Conservation (phyloP, 225 moss, liverwort and hornwort species). For the Bryum argenteum region DNA sequence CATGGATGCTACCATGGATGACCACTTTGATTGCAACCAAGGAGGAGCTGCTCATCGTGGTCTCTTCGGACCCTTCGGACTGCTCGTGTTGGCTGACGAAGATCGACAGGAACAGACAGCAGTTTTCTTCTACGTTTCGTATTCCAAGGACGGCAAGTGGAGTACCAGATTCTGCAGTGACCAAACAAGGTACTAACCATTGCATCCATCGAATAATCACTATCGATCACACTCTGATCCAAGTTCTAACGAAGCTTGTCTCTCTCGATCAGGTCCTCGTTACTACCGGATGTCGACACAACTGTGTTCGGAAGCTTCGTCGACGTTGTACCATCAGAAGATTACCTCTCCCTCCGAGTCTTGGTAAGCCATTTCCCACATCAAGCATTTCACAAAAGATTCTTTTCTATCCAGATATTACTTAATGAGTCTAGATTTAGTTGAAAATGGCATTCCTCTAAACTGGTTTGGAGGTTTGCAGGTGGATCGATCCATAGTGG, state of each 20-base stretch:
- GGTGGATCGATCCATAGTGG: conserved; percentile 82
- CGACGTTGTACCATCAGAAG: conserved; percentile 56
- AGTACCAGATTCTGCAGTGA: conserved; percentile 47
- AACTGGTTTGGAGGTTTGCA: neutral
- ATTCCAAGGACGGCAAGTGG: conserved; percentile 33
- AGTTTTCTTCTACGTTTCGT: conserved; percentile 46
- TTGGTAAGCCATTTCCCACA: conserved; percentile 57
- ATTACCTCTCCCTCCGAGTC: conserved; percentile 66
- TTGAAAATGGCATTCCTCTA: neutral
- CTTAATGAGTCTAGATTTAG: no score
- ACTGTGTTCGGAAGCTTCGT: conserved; percentile 74
- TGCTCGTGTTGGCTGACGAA: conserved; percentile 47
- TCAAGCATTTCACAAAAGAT: no score
- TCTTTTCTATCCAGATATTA: no score
- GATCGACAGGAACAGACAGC: conserved; percentile 36
- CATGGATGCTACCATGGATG: neutral
- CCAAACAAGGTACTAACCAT: conserved; percentile 36
- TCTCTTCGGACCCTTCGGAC: conserved; percentile 48
- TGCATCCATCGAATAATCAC: neutral
- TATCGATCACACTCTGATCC: neutral
- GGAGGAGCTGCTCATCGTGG: conserved; percentile 40
- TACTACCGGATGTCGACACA: conserved; percentile 60
- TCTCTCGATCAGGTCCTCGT: conserved; percentile 56
- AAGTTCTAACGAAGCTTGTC: neutral
- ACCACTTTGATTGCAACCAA: conserved; percentile 47